Evolutionary conservation across 2,329 filamentous ascomycete species (phyloP).

Genomic region (Fusarium concolor): DNA sequence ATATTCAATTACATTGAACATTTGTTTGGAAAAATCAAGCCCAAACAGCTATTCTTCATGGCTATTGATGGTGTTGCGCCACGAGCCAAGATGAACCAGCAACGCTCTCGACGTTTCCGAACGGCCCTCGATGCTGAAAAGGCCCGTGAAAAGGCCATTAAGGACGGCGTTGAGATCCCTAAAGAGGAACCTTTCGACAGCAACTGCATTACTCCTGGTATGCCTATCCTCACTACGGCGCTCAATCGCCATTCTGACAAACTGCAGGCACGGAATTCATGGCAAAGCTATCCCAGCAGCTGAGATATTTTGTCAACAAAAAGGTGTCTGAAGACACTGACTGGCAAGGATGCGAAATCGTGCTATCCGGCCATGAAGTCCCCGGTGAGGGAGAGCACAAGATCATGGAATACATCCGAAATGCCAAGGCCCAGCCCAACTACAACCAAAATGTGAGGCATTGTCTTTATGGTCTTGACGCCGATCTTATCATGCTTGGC

Average conservation of each 20-base stretch:
- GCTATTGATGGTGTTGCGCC: conserved; percentile 98
- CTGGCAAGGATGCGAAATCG: conserved; percentile 97
- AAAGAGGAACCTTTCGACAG: conserved; percentile 97
- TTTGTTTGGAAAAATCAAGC: conserved; percentile 98
- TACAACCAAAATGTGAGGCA: conserved; percentile 96
- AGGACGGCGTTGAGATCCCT: conserved; percentile 89
- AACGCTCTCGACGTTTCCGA: conserved; percentile 92
- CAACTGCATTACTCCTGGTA: conserved; percentile 96
- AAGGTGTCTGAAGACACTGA: conserved; percentile 97
- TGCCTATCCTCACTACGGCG: background rate
- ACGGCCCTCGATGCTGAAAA: conserved; percentile 92
- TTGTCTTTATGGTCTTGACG: conserved; percentile 96
- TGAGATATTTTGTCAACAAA: conserved; percentile 99
- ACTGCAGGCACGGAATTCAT: conserved; percentile 84
- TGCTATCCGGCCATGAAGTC: conserved; percentile 96
- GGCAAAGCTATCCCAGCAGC: conserved; percentile 91
- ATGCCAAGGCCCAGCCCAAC: conserved; percentile 92
- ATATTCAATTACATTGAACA: conserved; percentile 99
- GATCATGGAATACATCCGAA: conserved; percentile 99
- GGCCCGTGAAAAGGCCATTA: conserved; percentile 91
- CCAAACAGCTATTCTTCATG: conserved; percentile 99
- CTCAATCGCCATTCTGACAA: conserved; percentile 28
- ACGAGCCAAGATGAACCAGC: conserved; percentile 99
- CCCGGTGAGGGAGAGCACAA: conserved; percentile 99
- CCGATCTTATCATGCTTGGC: conserved; percentile 98